A percentile compares a stretch with the other conserved stretches of the same genome.
Evolutionary conservation across 305 asterid genomes (phyloP).

Genomic region (Fraxinus ornus): DNA sequence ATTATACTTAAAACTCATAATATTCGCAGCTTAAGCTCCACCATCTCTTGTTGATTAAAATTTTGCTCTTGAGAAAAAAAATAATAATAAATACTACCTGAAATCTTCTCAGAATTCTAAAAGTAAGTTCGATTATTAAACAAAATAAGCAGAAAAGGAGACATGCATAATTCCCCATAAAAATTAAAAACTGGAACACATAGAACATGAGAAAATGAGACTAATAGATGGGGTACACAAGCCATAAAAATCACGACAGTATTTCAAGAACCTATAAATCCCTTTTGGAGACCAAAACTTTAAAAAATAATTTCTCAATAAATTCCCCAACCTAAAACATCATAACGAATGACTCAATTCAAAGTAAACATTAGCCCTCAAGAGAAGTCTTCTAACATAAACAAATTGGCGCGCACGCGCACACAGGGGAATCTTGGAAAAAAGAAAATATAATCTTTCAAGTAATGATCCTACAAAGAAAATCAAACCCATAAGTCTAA

Average conservation of each 20-base stretch:
- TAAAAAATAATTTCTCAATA: neutral
- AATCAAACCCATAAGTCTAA: slow-evolving; percentile 18
- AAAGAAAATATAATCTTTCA: slow-evolving; percentile 12
- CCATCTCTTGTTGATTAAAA: neutral
- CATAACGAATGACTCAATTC: neutral
- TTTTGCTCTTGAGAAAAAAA: neutral
- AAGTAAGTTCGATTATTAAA: neutral
- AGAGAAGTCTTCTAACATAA: neutral
- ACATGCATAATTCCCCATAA: neutral
- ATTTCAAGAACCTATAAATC: neutral
- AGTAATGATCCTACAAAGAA: slow-evolving; percentile 12
- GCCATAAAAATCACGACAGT: slow-evolving; percentile 2
- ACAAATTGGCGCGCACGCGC: neutral
- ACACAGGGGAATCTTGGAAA: slow-evolving; percentile 4
- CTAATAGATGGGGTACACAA: neutral
- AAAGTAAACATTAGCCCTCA: neutral
- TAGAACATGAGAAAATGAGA: neutral
- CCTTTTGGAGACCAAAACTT: neutral
- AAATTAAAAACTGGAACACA: neutral
- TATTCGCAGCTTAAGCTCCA: slow-evolving; percentile 1
- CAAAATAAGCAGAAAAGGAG: neutral
- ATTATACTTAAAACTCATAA: neutral
- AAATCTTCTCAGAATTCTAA: neutral
- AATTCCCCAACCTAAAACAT: neutral
- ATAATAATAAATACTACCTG: neutral